phyloP scores from a whole-genome alignment of 768 basidiomycete species.

The Sporobolomyces pararoseus region DNA sequence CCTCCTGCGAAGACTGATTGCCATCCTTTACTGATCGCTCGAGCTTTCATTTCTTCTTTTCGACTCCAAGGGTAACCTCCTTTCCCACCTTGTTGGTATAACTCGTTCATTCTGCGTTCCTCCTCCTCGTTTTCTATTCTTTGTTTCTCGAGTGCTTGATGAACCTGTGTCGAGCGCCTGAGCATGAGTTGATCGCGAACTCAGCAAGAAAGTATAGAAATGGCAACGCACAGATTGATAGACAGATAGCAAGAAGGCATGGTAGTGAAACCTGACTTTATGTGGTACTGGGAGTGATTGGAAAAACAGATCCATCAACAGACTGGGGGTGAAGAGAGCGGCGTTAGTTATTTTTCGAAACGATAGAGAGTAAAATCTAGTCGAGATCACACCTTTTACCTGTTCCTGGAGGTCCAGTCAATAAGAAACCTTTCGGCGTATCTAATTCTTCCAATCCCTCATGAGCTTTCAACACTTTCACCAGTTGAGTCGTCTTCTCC shows the following conservation, averaged over 20 bases:
- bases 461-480: constrained; percentile 54
- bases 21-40: constrained; percentile 50
- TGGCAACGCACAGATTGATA: constrained; percentile 48
- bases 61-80: constrained; percentile 45
- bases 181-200: too few relatives aligned
- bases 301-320: constrained; percentile 60
- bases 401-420: constrained; percentile 29
- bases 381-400: constrained; percentile 27
- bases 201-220: not conserved
- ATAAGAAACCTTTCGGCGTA: constrained; percentile 56
- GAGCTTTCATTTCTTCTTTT: constrained; percentile 44
- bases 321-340: constrained; percentile 45
- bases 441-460: constrained; percentile 57
- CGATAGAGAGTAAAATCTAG: constrained; percentile 51
- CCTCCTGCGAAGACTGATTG: constrained; percentile 43
- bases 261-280: constrained; percentile 61
- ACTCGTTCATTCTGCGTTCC: constrained; percentile 40
- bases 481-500: constrained; percentile 48
- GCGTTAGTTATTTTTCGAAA: constrained; percentile 53
- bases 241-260: constrained; percentile 58
- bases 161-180: constrained; percentile 47
- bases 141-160: constrained; percentile 45
- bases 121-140: constrained; percentile 44
- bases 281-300: constrained; percentile 56
- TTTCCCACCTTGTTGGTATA: constrained; percentile 13